Conservation (phyloP, 768 basidiomycete species). For the Ramaria sp. region DNA sequence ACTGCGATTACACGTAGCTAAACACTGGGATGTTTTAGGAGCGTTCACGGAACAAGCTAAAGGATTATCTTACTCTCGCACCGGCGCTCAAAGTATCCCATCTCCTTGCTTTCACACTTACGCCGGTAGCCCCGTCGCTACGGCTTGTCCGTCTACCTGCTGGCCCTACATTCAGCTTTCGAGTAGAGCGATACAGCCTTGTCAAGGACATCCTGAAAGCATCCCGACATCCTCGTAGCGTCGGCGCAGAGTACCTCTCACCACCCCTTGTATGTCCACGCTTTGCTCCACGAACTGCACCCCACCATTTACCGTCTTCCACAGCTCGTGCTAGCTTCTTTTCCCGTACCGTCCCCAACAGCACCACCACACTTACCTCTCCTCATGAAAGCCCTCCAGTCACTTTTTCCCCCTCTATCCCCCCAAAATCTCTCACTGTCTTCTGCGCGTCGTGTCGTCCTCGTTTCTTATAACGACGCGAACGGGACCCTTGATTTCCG, state of each 20-base stretch:
- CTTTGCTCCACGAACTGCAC: neutral
- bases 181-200: constrained; percentile 86
- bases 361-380: constrained; percentile 81
- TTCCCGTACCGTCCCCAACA: constrained; percentile 59
- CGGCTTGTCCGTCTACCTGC: constrained; percentile 79
- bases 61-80: constrained; percentile 89
- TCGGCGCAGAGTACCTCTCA: constrained; percentile 82
- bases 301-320: constrained; percentile 1
- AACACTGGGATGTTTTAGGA: constrained; percentile 43
- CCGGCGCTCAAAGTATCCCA: constrained; percentile 88
- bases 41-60: constrained; percentile 78
- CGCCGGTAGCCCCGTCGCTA: constrained; percentile 74
- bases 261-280: constrained; percentile 68
- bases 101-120: constrained; percentile 84
- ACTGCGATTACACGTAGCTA: no score
- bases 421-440: constrained; percentile 72
- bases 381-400: constrained; percentile 93
- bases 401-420: constrained; percentile 88
- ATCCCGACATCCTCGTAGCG: constrained; percentile 56
- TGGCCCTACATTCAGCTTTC: constrained; percentile 90
- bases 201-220: constrained; percentile 72
- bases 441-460: constrained; percentile 87
- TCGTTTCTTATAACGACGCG: constrained; percentile 83
- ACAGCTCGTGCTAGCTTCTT: constrained; percentile 88
- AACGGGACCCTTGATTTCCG: constrained; percentile 84